A percentile compares a stretch with the other conserved stretches of the same genome.
These are phyloP conservation scores for Brettanomyces naardenensis DNA, from an alignment of 805 yeast species.

Conservation along the genomic window DNA sequence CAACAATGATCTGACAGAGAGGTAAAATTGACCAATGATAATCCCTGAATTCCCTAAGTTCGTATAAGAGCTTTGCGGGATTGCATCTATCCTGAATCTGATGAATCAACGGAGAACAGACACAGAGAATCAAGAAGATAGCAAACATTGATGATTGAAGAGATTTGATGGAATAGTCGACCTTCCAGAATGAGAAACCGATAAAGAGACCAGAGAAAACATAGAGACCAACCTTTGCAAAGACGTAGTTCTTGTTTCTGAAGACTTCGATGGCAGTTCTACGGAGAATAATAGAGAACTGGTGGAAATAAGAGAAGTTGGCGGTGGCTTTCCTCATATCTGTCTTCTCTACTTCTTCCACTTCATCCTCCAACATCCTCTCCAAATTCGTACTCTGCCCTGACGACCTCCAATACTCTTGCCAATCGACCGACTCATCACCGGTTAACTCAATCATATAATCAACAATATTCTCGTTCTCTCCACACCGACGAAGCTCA, in stretches of 20 bases:
- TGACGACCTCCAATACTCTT: slow-evolving; percentile 22
- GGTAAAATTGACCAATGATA: slow-evolving; percentile 51
- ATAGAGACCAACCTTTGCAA: slow-evolving; percentile 44
- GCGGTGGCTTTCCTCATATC: background rate
- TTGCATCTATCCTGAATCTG: slow-evolving; percentile 52
- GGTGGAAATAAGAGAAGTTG: slow-evolving; percentile 33
- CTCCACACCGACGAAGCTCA: slow-evolving; percentile 33
- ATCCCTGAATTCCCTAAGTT: slow-evolving; percentile 56
- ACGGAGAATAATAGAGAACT: slow-evolving; percentile 31
- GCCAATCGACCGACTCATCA: slow-evolving; percentile 33
- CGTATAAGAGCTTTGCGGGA: slow-evolving; percentile 46
- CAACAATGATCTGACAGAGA: slow-evolving; percentile 42
- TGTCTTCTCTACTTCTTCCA: slow-evolving; percentile 9
- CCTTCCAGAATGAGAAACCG: slow-evolving; percentile 65
- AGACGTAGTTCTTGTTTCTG: slow-evolving; percentile 57
- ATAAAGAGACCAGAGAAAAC: slow-evolving; percentile 48
- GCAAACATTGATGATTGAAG: slow-evolving; percentile 54
- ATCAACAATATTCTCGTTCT: slow-evolving; percentile 34
- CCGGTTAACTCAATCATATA: slow-evolving; percentile 39
- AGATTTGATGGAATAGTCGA: slow-evolving; percentile 39
- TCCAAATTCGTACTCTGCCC: slow-evolving; percentile 15
- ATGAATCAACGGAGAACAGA: slow-evolving; percentile 49
- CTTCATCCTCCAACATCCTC: slow-evolving; percentile 9
- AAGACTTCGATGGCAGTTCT: slow-evolving; percentile 41
- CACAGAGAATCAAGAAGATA: slow-evolving; percentile 45